These are phyloP conservation scores for Pseudisothecium myosuroides DNA, from an alignment of 225 moss, liverwort and hornwort species.

Conservation along the genomic window DNA sequence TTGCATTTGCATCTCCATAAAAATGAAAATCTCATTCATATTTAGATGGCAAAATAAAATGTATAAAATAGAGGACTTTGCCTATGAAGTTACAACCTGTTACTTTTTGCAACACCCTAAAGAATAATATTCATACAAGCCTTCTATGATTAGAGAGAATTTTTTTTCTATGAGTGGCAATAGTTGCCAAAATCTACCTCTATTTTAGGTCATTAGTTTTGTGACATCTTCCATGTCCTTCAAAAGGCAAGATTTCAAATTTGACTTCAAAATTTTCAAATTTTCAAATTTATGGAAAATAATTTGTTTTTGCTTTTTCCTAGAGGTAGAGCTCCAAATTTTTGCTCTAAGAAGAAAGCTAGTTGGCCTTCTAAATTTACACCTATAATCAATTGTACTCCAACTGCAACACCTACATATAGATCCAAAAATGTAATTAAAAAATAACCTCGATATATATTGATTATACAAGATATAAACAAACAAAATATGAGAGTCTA, in stretches of 20 bases:
- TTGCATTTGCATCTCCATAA: too few relatives aligned
- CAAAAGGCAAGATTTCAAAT: too few relatives aligned
- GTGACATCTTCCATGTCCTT: accelerated
- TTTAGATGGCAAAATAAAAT: neutral
- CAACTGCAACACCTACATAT: too few relatives aligned
- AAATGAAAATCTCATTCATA: neutral
- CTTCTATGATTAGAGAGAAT: neutral
- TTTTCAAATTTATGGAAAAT: too few relatives aligned
- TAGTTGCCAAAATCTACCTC: too few relatives aligned
- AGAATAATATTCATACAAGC: neutral
- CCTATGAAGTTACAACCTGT: accelerated
- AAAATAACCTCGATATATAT: neutral
- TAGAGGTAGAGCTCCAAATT: accelerated
- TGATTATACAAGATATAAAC: neutral
- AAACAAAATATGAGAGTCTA: neutral
- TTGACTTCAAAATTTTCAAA: too few relatives aligned
- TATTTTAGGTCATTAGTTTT: too few relatives aligned
- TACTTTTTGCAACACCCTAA: accelerated
- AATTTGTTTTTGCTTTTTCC: accelerated
- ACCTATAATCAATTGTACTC: neutral
- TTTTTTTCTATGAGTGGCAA: neutral
- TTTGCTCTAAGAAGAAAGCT: accelerated
- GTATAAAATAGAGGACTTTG: neutral
- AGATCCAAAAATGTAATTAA: neutral
- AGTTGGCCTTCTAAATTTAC: neutral